Percentiles rank a stretch among this genome's conserved stretches.
phyloP scores from a whole-genome alignment of 2,329 filamentous ascomycete species.

The Colletotrichum musicola region DNA sequence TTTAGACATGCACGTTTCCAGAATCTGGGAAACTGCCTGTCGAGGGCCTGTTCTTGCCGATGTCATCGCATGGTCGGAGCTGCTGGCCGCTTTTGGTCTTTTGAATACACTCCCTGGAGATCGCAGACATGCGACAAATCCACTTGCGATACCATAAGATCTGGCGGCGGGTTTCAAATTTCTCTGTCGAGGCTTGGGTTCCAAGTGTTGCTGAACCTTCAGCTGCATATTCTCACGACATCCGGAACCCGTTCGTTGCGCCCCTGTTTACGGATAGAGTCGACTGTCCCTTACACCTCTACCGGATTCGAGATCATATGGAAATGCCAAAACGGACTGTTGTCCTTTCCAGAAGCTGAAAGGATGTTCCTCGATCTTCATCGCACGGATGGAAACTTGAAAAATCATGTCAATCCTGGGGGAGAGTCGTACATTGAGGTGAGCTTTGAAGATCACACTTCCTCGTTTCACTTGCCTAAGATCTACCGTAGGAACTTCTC shows the following conservation, averaged over 20 bases:
- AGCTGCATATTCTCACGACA: background rate
- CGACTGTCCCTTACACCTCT: conserved; percentile 14
- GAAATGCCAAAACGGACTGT: rapidly evolving
- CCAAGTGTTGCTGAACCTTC: background rate
- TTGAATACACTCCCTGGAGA: background rate
- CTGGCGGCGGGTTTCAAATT: background rate
- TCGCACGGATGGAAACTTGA: background rate
- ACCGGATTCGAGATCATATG: conserved; percentile 20
- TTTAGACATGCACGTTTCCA: too few species aligned
- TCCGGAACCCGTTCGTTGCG: background rate
- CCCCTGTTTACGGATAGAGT: background rate
- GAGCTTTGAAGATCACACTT: background rate
- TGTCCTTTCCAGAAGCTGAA: background rate
- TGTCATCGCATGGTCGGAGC: conserved; percentile 1
- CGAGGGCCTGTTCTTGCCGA: conserved; percentile 10
- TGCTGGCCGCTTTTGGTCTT: conserved; percentile 15
- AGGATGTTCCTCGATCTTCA: background rate
- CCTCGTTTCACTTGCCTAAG: too few species aligned
- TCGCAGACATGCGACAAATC: background rate
- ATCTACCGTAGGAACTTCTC: rapidly evolving
- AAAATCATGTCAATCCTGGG: background rate
- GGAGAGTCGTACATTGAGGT: conserved; percentile 23
- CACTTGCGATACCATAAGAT: background rate
- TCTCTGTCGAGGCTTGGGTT: conserved; percentile 12
- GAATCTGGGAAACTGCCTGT: background rate